Conservation (phyloP, 108 stramenopile genomes). For the Aurantiochytrium sp. region DNA sequence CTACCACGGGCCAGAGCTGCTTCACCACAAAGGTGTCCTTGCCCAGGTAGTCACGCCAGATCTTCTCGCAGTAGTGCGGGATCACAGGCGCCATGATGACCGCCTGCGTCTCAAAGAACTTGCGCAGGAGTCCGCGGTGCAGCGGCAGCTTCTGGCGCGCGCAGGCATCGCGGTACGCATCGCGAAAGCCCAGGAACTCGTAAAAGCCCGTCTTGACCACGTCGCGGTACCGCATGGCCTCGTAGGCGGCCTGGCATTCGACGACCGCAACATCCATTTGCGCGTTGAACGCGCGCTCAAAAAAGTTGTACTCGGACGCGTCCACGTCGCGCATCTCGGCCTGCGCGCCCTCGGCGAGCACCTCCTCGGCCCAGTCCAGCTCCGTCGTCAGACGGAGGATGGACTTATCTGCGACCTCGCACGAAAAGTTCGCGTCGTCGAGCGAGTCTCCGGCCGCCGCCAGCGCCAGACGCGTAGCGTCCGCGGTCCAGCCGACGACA, state of each 20-base stretch:
- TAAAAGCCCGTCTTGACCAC: conserved; percentile 86
- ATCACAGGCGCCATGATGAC: conserved; percentile 79
- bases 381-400: conserved; percentile 80
- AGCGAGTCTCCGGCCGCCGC: conserved; percentile 93
- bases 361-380: conserved; percentile 73
- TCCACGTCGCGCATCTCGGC: conserved; percentile 40
- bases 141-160: conserved; percentile 71
- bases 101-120: conserved; percentile 41
- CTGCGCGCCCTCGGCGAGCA: conserved; percentile 52
- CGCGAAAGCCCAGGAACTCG: conserved; percentile 79
- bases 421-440: conserved; percentile 96
- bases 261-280: conserved; percentile 78
- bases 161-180: conserved; percentile 88
- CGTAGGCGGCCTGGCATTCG: conserved; percentile 60
- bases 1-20: neutral
- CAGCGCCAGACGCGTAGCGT: conserved; percentile 85
- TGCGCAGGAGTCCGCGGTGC: conserved; percentile 64
- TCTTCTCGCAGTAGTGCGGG: conserved; percentile 68
- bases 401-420: conserved; percentile 80
- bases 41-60: conserved; percentile 52
- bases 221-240: conserved; percentile 63
- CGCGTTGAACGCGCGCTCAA: conserved; percentile 71
- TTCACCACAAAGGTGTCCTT: neutral
- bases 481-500: conserved; percentile 47
- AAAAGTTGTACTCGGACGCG: conserved; percentile 33